Evolutionary conservation across 2,329 filamentous ascomycete genomes (phyloP), one percentile per base, ranked within the genome.

Genomic region (Aotearoamyces nothofagi): DNA sequence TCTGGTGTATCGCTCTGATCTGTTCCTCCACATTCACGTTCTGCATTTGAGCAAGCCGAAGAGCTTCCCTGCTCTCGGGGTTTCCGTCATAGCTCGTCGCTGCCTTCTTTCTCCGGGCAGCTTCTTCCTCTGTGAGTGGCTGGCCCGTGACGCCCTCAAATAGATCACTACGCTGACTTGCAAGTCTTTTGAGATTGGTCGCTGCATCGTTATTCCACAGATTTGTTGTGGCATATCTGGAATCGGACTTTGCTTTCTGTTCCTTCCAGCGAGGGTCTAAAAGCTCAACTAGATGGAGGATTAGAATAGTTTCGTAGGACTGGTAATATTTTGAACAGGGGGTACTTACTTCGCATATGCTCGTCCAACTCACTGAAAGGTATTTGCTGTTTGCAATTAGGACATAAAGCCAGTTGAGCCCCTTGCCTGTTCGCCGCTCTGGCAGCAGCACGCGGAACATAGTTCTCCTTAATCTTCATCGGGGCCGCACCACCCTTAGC

Each of bases 261-360:
- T 94, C 86, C 51, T 92, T 92, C 86, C 87, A 96, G 34, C 79
- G 71, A 1, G 87, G 87, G 50, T 96, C 87, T 34, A 94, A 68
- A 26, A 94, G 66, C 55, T 96, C 87, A 49, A 96, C 63, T 67
- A 37, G 17, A 25, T 15, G 6, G 22, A 22, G 17, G 33, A 35
- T 40, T 39, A 41, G 40, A 33, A 19, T 24, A 7, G 14, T 7
- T 22, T 22, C 11, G 19, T 32, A 3, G 3, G 15, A n/a, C n/a
- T n/a, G n/a, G n/a, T n/a, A n/a, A n/a, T n/a, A n/a, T n/a, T 26
- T 15, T 26, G 5, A 12, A 17, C 13, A 8, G 22, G 27, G 19
- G 26, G 29, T 22, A 42, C 65, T 55, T 59, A 78, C 74, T 93
- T 53, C 81, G 73, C 71, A 96, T 87, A 49, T 96, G 87, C 39